Evolutionary conservation across 768 basidiomycete species (phyloP).

Genomic region (Psilocybe tampanensis): DNA sequence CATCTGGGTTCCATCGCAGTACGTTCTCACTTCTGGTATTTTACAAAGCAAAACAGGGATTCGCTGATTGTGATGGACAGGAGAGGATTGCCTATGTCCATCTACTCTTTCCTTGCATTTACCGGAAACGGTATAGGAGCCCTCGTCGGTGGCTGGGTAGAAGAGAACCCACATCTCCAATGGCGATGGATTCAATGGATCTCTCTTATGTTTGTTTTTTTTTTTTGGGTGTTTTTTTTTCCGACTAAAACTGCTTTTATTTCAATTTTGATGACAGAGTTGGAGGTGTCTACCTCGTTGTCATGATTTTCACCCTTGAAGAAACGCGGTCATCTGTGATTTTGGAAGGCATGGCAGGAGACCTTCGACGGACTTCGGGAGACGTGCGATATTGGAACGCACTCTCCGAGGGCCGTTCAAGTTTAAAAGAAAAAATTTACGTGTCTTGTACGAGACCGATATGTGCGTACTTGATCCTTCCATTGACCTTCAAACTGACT

Average conservation of each 20-base stretch:
- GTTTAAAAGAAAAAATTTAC: constrained; percentile 55
- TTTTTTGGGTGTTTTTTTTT: not conserved
- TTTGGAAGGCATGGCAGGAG: constrained; percentile 57
- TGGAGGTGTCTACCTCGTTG: constrained; percentile 27
- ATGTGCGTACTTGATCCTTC: constrained; percentile 39
- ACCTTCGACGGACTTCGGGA: constrained; percentile 61
- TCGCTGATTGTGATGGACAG: constrained; percentile 32
- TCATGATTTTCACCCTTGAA: constrained; percentile 53
- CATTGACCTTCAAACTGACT: not conserved
- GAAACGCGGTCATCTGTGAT: constrained; percentile 76
- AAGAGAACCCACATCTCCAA: constrained; percentile 53
- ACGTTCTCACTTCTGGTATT: constrained; percentile 14
- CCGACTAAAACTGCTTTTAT: not conserved
- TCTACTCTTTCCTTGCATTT: constrained; percentile 64
- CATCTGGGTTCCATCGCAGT: constrained; percentile 65
- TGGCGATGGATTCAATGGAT: constrained; percentile 92
- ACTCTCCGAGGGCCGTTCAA: constrained; percentile 53
- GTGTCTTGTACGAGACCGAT: constrained; percentile 70
- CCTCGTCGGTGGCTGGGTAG: constrained; percentile 65
- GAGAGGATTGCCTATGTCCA: constrained; percentile 73
- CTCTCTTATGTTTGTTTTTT: constrained; percentile 55
- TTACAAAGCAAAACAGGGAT: not conserved
- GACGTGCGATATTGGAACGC: constrained; percentile 54
- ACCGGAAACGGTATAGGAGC: constrained; percentile 68
- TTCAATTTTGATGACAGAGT: constrained; percentile 11